Evolutionary conservation across 345 rosid genomes (phyloP).

Genomic region (Limnanthes douglasii): DNA sequence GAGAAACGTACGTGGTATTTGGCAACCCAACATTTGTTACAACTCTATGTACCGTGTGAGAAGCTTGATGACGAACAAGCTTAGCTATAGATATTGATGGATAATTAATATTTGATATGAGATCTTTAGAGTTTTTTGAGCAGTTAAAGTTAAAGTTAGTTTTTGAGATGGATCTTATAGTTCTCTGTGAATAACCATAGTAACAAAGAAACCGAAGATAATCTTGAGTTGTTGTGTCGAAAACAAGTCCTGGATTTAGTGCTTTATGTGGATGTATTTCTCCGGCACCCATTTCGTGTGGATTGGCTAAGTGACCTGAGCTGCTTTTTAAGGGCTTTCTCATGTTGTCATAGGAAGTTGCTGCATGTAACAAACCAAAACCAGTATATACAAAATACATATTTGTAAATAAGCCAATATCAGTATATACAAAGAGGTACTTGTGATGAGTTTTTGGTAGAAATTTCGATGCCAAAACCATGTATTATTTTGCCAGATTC

Average conservation of each 20-base stretch:
- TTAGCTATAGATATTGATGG: conserved; percentile 59
- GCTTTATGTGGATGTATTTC: conserved; percentile 47
- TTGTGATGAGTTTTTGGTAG: too few species aligned
- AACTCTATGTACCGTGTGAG: conserved; percentile 20
- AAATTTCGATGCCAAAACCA: too few species aligned
- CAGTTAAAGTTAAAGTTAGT: conserved; percentile 37
- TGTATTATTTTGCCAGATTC: too few species aligned
- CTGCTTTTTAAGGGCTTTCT: conserved; percentile 30
- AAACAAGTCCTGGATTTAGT: conserved; percentile 62
- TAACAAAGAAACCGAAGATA: conserved; percentile 49
- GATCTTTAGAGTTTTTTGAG: conserved; percentile 15
- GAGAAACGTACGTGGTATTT: conserved; percentile 32
- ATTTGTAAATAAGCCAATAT: not conserved
- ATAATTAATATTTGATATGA: conserved; percentile 50
- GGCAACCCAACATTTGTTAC: conserved; percentile 45
- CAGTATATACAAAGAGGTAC: too few species aligned
- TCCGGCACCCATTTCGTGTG: conserved; percentile 62
- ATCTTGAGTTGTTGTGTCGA: conserved; percentile 35
- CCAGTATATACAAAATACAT: not conserved
- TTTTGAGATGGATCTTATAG: conserved; percentile 28
- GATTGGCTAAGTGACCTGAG: conserved; percentile 25
- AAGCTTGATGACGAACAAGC: conserved; percentile 15
- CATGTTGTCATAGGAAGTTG: conserved; percentile 30
- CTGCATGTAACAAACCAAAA: conserved; percentile 20
- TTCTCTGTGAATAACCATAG: conserved; percentile 35